These are phyloP conservation scores for Trichomonascaceae sp. DNA, from an alignment of 1,139 yeast genomes.

Conservation along the genomic window DNA sequence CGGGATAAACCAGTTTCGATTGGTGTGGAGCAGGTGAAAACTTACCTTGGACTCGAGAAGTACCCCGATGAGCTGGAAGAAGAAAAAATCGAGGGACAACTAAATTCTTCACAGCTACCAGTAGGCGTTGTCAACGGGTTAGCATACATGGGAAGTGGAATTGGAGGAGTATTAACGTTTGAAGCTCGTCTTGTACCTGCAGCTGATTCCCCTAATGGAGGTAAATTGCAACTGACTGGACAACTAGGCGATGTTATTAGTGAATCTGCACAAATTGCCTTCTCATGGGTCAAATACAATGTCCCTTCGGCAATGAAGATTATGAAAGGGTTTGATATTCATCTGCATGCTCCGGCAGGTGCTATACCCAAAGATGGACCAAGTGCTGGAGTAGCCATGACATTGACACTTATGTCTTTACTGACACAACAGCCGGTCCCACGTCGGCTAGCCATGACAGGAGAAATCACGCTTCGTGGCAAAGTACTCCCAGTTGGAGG, in stretches of 20 bases:
- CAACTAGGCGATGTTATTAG: slow-evolving; percentile 75
- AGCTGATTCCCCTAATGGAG: slow-evolving; percentile 23
- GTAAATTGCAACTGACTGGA: slow-evolving; percentile 67
- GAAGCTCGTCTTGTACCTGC: slow-evolving; percentile 66
- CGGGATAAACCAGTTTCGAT: slow-evolving; percentile 13
- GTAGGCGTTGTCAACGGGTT: slow-evolving; percentile 83
- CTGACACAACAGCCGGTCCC: slow-evolving; percentile 64
- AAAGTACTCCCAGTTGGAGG: slow-evolving; percentile 89
- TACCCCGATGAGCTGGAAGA: slow-evolving; percentile 35
- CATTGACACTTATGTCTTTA: slow-evolving; percentile 69
- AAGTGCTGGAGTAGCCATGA: slow-evolving; percentile 88
- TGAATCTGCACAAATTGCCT: slow-evolving; percentile 78
- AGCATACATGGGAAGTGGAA: slow-evolving; percentile 83
- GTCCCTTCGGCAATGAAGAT: slow-evolving; percentile 27
- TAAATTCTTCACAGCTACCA: slow-evolving; percentile 12
- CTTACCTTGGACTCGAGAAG: slow-evolving; percentile 42
- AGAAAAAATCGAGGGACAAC: slow-evolving; percentile 28
- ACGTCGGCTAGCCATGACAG: slow-evolving; percentile 79
- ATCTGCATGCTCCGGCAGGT: slow-evolving; percentile 87
- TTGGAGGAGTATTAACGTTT: slow-evolving; percentile 76
- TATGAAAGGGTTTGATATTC: slow-evolving; percentile 54
- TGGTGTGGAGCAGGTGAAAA: slow-evolving; percentile 34
- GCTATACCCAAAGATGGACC: slow-evolving; percentile 90
- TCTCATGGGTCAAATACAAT: slow-evolving; percentile 65
- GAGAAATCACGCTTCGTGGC: slow-evolving; percentile 84